These are phyloP conservation scores for Trametes punicea DNA, from an alignment of 768 basidiomycete genomes.

Conservation along the genomic window DNA sequence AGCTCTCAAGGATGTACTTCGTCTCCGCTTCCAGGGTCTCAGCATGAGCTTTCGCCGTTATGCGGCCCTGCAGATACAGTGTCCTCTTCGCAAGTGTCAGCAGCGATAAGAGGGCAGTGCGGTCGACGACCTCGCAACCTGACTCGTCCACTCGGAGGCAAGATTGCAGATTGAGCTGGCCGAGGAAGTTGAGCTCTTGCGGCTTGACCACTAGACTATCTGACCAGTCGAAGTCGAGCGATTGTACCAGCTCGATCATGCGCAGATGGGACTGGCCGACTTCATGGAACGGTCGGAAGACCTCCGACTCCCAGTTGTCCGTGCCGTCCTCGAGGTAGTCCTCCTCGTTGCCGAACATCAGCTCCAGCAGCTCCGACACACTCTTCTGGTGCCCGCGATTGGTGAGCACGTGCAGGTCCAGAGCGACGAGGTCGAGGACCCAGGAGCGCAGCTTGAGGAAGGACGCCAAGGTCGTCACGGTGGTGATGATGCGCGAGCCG, in stretches of 20 bases:
- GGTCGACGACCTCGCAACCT: slow-evolving; percentile 84
- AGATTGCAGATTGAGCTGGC: slow-evolving; percentile 60
- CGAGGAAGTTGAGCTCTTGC: slow-evolving; percentile 61
- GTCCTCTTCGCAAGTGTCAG: slow-evolving; percentile 56
- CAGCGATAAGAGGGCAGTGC: slow-evolving; percentile 66
- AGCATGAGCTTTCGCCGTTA: slow-evolving; percentile 58
- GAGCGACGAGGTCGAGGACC: slow-evolving; percentile 79
- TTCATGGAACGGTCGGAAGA: slow-evolving; percentile 60
- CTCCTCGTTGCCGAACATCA: slow-evolving; percentile 69
- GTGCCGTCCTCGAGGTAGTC: slow-evolving; percentile 41
- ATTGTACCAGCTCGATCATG: slow-evolving; percentile 85
- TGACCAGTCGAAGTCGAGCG: slow-evolving; percentile 84
- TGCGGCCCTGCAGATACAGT: slow-evolving; percentile 63
- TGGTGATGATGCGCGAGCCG: slow-evolving; percentile 64
- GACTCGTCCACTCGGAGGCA: slow-evolving; percentile 65
- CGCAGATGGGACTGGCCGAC: slow-evolving; percentile 80
- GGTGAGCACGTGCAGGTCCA: slow-evolving; percentile 86
- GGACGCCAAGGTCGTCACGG: slow-evolving; percentile 62
- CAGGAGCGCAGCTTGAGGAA: slow-evolving; percentile 83
- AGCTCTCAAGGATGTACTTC: slow-evolving; percentile 75
- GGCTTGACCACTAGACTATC: slow-evolving; percentile 64
- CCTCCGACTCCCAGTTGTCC: slow-evolving; percentile 43
- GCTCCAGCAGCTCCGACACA: slow-evolving; percentile 70
- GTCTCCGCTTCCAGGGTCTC: slow-evolving; percentile 70
- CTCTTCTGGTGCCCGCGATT: slow-evolving; percentile 73